phyloP scores from a whole-genome alignment of 441 rosid genomes.

The Capsella rubella region DNA sequence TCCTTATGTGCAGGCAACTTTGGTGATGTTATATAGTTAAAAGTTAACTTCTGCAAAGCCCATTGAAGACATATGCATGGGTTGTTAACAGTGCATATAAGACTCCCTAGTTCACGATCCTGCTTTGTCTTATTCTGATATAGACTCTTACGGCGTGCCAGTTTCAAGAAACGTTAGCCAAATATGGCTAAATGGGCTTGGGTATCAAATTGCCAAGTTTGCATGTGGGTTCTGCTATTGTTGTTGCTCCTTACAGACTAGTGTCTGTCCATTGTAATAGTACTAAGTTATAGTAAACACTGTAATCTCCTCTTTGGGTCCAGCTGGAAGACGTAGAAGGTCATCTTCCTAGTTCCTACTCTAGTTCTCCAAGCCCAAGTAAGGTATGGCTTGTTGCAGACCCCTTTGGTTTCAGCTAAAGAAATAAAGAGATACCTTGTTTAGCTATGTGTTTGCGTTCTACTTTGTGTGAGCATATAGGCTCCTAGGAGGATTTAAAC shows the following conservation, averaged over 20 bases:
- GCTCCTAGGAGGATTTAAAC: conserved; percentile 8
- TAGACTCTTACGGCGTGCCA: background rate
- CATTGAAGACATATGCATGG: background rate
- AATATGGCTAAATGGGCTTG: background rate
- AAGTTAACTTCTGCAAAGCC: no score
- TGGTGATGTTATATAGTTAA: background rate
- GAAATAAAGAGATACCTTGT: background rate
- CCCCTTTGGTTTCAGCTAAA: background rate
- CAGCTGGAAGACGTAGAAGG: conserved; percentile 13
- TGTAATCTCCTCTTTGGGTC: conserved; percentile 13
- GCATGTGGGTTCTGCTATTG: background rate
- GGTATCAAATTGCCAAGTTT: background rate
- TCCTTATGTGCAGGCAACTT: background rate
- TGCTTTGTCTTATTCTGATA: background rate
- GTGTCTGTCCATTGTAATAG: background rate
- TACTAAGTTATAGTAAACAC: conserved; percentile 1
- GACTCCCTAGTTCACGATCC: background rate
- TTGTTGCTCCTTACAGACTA: background rate
- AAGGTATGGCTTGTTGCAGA: conserved; percentile 13
- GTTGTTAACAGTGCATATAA: background rate
- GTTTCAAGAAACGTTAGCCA: background rate
- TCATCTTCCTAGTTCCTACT: conserved; percentile 16
- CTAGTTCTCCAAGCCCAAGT: conserved; percentile 24
- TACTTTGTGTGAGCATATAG: conserved; percentile 15
- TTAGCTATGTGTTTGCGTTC: conserved; percentile 3